Percentiles rank a stretch among this genome's conserved stretches.
Conservation (phyloP, 23 red algal genomes). For the Chondrus crispus region DNA sequence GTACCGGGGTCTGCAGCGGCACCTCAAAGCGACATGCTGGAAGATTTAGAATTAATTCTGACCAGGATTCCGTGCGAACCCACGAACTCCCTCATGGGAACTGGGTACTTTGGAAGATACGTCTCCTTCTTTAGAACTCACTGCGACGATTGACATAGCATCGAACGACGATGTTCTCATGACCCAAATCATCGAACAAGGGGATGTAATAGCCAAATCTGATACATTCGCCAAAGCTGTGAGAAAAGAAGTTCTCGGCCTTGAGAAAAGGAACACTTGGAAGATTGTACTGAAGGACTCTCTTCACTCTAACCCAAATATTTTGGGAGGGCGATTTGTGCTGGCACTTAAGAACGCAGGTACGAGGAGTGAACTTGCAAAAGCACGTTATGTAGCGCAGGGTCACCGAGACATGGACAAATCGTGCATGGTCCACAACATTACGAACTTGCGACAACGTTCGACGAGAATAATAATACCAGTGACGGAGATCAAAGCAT, state of each 20-base stretch:
- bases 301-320: not conserved
- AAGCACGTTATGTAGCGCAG: slow-evolving; percentile 3
- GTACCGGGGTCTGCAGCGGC: too few relatives aligned
- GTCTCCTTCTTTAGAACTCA: too few relatives aligned
- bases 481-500: not conserved
- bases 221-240: too few relatives aligned
- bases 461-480: not conserved
- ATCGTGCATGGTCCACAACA: not conserved
- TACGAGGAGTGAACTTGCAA: not conserved
- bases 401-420: slow-evolving; percentile 22
- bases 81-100: too few relatives aligned
- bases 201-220: too few relatives aligned
- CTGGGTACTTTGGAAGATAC: too few relatives aligned
- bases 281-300: not conserved
- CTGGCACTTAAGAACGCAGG: not conserved
- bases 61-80: too few relatives aligned
- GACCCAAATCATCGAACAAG: too few relatives aligned
- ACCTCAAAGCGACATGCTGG: too few relatives aligned
- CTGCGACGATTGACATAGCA: too few relatives aligned
- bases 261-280: not conserved
- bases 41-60: too few relatives aligned
- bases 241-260: not conserved
- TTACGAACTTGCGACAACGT: not conserved
- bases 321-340: not conserved
- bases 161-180: too few relatives aligned